phyloP scores from a whole-genome alignment of 1,284 basidiomycete species.

The Cryptococcus wingfieldii region DNA sequence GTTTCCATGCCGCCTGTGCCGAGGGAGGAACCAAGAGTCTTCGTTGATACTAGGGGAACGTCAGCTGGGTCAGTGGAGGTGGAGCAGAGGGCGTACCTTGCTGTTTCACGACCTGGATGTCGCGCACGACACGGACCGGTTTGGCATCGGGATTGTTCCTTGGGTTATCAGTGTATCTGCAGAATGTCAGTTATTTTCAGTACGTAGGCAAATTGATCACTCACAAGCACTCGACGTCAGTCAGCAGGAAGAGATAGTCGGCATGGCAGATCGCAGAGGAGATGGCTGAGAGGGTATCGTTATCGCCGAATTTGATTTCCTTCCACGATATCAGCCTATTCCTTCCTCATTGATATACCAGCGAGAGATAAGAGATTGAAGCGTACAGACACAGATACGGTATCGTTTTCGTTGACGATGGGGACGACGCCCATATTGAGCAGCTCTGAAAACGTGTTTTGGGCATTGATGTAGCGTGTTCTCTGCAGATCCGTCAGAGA shows the following conservation, averaged over 20 bases:
- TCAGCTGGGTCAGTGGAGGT: background rate
- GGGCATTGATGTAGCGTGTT: constrained; percentile 88
- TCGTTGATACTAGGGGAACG: constrained; percentile 67
- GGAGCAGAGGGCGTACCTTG: constrained; percentile 57
- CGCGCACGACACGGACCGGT: constrained; percentile 75
- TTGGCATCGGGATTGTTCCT: constrained; percentile 78
- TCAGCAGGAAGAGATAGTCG: constrained; percentile 93
- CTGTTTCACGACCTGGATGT: constrained; percentile 72
- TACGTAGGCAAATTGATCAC: background rate
- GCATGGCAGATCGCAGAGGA: constrained; percentile 96
- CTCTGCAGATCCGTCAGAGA: constrained; percentile 54
- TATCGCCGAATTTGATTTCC: constrained; percentile 99
- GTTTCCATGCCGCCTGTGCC: constrained; percentile 99
- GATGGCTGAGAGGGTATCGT: constrained; percentile 95
- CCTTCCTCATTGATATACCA: too few relatives aligned
- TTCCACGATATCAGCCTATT: constrained; percentile 36
- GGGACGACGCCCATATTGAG: constrained; percentile 83
- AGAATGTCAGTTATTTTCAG: background rate
- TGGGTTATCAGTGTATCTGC: constrained; percentile 84
- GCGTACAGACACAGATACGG: constrained; percentile 83
- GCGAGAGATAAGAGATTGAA: background rate
- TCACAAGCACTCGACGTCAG: constrained; percentile 85
- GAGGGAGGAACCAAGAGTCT: constrained; percentile 83
- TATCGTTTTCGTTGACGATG: constrained; percentile 98
- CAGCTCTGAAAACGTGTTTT: constrained; percentile 85